phyloP scores from a whole-genome alignment of 177 flowering plant species.

The Vitis hybrid region DNA sequence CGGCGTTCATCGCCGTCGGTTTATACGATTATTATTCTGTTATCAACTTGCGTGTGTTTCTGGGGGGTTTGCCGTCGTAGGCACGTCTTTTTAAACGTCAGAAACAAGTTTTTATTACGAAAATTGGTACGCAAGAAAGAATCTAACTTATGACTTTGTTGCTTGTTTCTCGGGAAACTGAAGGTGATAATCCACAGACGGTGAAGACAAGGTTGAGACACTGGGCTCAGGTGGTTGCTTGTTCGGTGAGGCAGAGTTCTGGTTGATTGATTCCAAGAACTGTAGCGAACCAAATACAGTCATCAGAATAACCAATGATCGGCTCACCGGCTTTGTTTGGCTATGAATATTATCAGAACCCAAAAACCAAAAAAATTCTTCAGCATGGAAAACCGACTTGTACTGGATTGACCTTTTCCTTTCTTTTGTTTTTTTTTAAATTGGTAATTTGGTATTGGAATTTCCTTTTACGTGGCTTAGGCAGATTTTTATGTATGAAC shows the following conservation, averaged over 20 bases:
- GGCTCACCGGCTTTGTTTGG: conserved; percentile 12
- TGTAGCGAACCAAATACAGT: conserved; percentile 5
- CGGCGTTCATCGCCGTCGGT: no score
- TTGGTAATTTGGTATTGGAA: not conserved
- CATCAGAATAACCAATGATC: conserved; percentile 14
- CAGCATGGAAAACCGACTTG: conserved; percentile 1
- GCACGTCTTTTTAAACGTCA: not conserved
- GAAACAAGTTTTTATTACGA: no score
- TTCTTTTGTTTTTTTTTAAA: not conserved
- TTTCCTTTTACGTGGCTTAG: not conserved
- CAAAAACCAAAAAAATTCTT: no score
- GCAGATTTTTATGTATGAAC: not conserved
- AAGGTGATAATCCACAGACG: conserved; percentile 38
- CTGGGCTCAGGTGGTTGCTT: conserved; percentile 45
- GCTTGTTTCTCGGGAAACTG: not conserved
- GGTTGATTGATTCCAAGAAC: not conserved
- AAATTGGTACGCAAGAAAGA: no score
- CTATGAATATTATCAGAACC: not conserved
- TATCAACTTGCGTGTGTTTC: no score
- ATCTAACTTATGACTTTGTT: not conserved
- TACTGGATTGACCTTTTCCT: not conserved
- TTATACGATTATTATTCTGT: not conserved
- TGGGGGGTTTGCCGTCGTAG: no score
- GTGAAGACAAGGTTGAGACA: conserved; percentile 49
- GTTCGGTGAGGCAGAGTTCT: conserved; percentile 25